A percentile compares a stretch with the other conserved stretches of the same genome.
phyloP scores from a whole-genome alignment of 2,329 filamentous ascomycete species.

The Eutypella sp. region DNA sequence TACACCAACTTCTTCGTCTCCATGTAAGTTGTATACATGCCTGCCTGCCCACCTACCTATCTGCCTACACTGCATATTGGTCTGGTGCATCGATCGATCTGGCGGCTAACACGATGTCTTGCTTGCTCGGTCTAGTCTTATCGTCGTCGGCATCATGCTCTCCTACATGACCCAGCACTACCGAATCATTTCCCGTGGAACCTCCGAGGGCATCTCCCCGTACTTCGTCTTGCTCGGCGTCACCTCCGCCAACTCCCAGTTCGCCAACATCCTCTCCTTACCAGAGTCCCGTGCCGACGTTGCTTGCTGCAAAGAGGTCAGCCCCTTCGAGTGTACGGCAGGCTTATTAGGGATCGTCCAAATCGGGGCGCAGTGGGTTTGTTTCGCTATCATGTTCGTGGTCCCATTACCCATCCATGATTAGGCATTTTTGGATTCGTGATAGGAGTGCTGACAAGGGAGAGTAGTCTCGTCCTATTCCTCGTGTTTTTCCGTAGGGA shows the following conservation, averaged over 20 bases:
- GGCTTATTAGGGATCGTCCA: conserved; percentile 86
- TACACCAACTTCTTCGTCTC: conserved; percentile 53
- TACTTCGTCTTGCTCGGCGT: conserved; percentile 94
- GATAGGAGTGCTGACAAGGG: conserved; percentile 16
- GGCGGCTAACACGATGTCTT: conserved; percentile 18
- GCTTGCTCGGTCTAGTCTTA: conserved; percentile 47
- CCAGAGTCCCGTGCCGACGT: conserved; percentile 80
- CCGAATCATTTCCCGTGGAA: conserved; percentile 79
- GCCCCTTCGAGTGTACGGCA: conserved; percentile 75
- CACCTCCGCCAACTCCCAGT: conserved; percentile 80
- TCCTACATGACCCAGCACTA: conserved; percentile 95
- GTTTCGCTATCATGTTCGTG: conserved; percentile 84
- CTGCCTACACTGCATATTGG: no score
- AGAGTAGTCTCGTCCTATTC: conserved; percentile 85
- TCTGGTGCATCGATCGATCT: no score
- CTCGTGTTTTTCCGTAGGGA: conserved; percentile 83
- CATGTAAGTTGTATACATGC: no score
- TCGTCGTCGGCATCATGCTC: conserved; percentile 80
- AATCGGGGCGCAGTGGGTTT: conserved; percentile 86
- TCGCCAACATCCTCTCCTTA: conserved; percentile 87
- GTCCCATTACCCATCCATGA: not conserved
- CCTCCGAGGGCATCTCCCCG: conserved; percentile 90
- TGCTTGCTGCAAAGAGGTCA: conserved; percentile 78
- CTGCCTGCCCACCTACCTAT: no score
- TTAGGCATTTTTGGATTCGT: not conserved